Conservation (phyloP, 2,329 filamentous ascomycete species). For the Diatrype stigma region DNA sequence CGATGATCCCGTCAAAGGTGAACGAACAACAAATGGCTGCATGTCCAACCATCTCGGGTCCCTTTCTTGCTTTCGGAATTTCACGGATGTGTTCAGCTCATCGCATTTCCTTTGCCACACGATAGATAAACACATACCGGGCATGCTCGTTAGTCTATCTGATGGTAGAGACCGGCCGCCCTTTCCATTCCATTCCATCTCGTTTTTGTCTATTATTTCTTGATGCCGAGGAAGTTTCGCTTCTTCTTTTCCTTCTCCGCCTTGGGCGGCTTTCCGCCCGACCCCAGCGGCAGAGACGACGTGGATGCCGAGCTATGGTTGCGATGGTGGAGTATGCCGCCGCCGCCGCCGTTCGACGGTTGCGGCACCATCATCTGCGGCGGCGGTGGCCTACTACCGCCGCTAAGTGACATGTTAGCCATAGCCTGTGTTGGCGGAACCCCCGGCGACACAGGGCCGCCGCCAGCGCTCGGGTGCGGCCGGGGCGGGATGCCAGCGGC, state of each 20-base stretch:
- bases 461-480: slow-evolving; percentile 11
- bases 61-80: too few relatives aligned
- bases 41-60: too few relatives aligned
- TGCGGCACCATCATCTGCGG: not conserved
- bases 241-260: slow-evolving; percentile 57
- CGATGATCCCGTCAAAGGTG: too few relatives aligned
- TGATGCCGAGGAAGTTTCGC: slow-evolving; percentile 54
- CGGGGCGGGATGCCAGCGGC: not conserved
- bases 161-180: too few relatives aligned
- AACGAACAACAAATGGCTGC: too few relatives aligned
- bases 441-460: slow-evolving; percentile 20
- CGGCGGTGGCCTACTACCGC: slow-evolving; percentile 15
- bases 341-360: slow-evolving; percentile 7
- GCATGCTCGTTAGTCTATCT: too few relatives aligned
- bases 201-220: slow-evolving; percentile 37
- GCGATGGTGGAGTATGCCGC: slow-evolving; percentile 5
- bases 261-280: slow-evolving; percentile 42
- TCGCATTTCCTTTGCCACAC: too few relatives aligned
- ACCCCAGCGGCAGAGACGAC: not conserved
- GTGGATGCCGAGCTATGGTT: slow-evolving; percentile 22
- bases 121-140: too few relatives aligned
- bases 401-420: slow-evolving; percentile 4
- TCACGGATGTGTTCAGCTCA: too few relatives aligned
- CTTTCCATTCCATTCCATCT: not conserved
- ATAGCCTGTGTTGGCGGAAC: slow-evolving; percentile 6